Conservation (phyloP, 106 monocot species). For the Dendrobium officinale region DNA sequence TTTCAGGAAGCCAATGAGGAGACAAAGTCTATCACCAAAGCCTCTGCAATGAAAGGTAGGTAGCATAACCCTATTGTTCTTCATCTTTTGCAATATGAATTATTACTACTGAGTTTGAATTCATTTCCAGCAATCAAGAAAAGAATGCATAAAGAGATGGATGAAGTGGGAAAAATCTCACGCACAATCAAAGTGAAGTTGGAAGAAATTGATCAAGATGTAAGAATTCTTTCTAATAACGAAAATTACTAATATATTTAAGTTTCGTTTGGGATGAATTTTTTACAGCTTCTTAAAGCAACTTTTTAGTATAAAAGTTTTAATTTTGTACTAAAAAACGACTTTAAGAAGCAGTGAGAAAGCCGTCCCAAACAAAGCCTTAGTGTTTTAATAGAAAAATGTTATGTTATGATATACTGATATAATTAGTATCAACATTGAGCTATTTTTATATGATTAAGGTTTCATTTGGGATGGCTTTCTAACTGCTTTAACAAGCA, state of each 20-base stretch:
- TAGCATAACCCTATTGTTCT: not conserved
- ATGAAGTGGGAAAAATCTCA: constrained; percentile 38
- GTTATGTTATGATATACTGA: not conserved
- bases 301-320: too few relatives aligned
- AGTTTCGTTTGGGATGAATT: too few relatives aligned
- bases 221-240: constrained; percentile 13
- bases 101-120: not conserved
- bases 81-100: not conserved
- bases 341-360: too few relatives aligned
- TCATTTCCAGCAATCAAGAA: constrained; percentile 36
- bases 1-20: constrained; percentile 48
- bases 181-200: constrained; percentile 35
- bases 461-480: too few relatives aligned
- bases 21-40: constrained; percentile 44
- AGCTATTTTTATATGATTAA: too few relatives aligned
- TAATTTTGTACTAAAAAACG: too few relatives aligned
- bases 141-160: constrained; percentile 56
- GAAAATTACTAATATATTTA: not conserved
- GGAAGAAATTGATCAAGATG: constrained; percentile 53
- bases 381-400: not conserved
- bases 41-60: constrained; percentile 56
- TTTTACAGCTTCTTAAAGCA: too few relatives aligned
- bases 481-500: too few relatives aligned
- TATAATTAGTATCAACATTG: too few relatives aligned
- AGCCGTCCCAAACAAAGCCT: too few relatives aligned